Percentiles rank a stretch among this genome's conserved stretches.
Conservation (phyloP, 2,329 filamentous ascomycete genomes). For the Penicillium janthinellum region DNA sequence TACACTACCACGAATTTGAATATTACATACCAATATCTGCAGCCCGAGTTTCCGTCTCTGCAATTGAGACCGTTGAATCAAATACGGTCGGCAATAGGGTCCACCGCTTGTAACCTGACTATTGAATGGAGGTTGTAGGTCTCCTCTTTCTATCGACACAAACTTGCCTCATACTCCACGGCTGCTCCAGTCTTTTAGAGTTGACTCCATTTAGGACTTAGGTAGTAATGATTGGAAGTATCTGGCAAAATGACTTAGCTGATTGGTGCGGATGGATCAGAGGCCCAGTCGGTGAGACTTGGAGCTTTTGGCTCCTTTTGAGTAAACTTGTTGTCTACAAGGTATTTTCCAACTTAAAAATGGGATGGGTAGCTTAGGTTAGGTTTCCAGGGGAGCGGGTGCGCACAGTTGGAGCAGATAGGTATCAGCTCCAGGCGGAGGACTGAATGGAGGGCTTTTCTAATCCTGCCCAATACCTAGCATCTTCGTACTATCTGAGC, state of each 20-base stretch:
- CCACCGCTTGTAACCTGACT: background rate
- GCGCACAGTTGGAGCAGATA: too few relatives aligned
- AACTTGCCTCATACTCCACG: background rate
- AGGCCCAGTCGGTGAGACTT: background rate
- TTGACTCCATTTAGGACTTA: too few relatives aligned
- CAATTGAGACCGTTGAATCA: background rate
- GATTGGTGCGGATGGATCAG: background rate
- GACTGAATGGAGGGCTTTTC: too few relatives aligned
- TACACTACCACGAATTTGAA: slow-evolving; percentile 3
- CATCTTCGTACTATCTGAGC: too few relatives aligned
- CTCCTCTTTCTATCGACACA: background rate
- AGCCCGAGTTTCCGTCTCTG: background rate
- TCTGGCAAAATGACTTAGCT: too few relatives aligned
- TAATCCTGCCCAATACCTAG: too few relatives aligned
- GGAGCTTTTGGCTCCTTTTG: background rate
- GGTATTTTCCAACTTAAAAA: background rate
- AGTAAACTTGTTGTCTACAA: background rate
- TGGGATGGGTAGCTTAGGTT: background rate
- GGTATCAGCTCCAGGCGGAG: too few relatives aligned
- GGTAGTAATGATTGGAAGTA: too few relatives aligned
- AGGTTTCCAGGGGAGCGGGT: too few relatives aligned
- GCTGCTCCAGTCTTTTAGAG: background rate
- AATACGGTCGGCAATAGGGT: background rate
- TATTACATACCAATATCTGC: background rate
- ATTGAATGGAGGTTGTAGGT: background rate